These are phyloP conservation scores for Fusarium zealandicum DNA, from an alignment of 2,329 filamentous ascomycete species.

Conservation along the genomic window DNA sequence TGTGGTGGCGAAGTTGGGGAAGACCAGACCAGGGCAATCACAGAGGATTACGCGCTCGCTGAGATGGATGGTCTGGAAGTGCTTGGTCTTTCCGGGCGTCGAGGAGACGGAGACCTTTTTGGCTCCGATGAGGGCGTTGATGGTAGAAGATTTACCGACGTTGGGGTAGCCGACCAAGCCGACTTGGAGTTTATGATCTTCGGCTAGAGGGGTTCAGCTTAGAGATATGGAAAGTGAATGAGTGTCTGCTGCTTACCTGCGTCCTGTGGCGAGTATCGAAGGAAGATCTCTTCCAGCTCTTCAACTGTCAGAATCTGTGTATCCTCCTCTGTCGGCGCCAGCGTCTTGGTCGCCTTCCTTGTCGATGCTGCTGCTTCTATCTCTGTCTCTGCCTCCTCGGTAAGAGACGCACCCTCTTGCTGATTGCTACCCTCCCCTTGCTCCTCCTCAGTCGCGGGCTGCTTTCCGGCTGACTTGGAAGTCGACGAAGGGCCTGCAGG, in stretches of 20 bases:
- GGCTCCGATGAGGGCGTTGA: conserved; percentile 96
- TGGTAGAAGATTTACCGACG: conserved; percentile 98
- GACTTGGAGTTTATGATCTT: conserved; percentile 77
- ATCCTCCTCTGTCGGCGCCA: conserved; percentile 55
- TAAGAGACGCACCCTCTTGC: conserved; percentile 33
- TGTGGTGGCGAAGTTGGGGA: conserved; percentile 96
- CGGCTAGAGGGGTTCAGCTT: conserved; percentile 42
- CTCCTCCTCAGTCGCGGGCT: conserved; percentile 28
- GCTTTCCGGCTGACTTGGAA: conserved; percentile 33
- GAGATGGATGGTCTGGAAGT: conserved; percentile 97
- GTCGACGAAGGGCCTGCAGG: conserved; percentile 29
- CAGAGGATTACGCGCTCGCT: conserved; percentile 89
- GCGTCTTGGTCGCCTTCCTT: conserved; percentile 17
- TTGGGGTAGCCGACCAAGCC: conserved; percentile 98
- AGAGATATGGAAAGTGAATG: conserved; percentile 13
- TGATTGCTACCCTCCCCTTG: conserved; percentile 38
- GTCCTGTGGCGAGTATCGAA: conserved; percentile 69
- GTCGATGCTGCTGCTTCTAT: conserved; percentile 3
- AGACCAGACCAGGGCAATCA: conserved; percentile 98
- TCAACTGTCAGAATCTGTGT: conserved; percentile 90
- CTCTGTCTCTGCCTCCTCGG: conserved; percentile 45
- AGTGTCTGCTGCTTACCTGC: conserved; percentile 52
- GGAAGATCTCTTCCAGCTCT: conserved; percentile 88
- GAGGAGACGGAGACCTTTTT: conserved; percentile 99
- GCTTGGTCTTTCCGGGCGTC: conserved; percentile 98